A percentile compares a stretch with the other conserved stretches of the same genome.
Conservation (phyloP, 768 basidiomycete genomes). For the Boletellus sp. region DNA sequence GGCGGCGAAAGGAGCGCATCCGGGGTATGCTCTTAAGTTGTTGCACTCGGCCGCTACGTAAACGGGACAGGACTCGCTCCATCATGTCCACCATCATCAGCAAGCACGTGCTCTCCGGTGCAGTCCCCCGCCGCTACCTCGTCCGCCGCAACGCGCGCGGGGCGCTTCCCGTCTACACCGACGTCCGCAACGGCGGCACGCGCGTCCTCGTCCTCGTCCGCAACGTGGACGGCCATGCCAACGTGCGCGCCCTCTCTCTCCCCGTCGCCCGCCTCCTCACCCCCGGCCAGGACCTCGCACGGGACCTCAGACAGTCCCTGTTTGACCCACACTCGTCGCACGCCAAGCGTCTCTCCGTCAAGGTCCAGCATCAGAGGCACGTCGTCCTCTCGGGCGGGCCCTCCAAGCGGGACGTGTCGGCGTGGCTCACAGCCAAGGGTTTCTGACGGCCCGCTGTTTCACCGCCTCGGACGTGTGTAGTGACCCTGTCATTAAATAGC, state of each 20-base stretch:
- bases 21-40: constrained; percentile 4
- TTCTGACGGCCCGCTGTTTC: constrained; percentile 42
- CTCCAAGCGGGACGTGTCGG: constrained; percentile 57
- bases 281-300: constrained; percentile 48
- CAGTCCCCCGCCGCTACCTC: constrained; percentile 46
- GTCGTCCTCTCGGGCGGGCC: constrained; percentile 58
- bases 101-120: constrained; percentile 13
- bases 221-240: constrained; percentile 62
- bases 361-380: constrained; percentile 47
- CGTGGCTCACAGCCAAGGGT: constrained; percentile 62
- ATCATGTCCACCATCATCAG: constrained; percentile 14
- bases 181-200: constrained; percentile 63
- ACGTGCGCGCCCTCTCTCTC: constrained; percentile 39
- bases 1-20: constrained; percentile 2
- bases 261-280: neutral
- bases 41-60: neutral
- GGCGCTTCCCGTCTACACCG: constrained; percentile 71
- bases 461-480: constrained; percentile 3
- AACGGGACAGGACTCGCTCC: neutral
- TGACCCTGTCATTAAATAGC: constrained; percentile 14
- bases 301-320: constrained; percentile 50
- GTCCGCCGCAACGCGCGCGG: constrained; percentile 65
- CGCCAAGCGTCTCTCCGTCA: constrained; percentile 47
- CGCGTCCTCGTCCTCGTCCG: constrained; percentile 57
- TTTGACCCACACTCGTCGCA: constrained; percentile 47